These are phyloP conservation scores for Naganishia onofrii DNA, from an alignment of 768 basidiomycete genomes.

Conservation along the genomic window DNA sequence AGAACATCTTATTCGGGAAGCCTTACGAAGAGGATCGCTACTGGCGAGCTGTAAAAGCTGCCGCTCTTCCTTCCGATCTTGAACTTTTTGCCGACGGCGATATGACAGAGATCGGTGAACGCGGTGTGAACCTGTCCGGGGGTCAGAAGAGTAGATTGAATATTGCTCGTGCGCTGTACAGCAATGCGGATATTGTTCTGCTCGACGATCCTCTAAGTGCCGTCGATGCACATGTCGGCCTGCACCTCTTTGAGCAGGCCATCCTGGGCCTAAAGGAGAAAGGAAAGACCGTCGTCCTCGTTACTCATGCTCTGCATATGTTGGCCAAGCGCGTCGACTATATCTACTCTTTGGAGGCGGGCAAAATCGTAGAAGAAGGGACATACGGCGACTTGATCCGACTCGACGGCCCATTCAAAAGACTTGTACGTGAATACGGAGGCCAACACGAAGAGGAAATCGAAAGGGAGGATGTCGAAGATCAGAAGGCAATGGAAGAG, in stretches of 20 bases:
- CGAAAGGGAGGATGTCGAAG: conserved; percentile 53
- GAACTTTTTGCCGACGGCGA: conserved; percentile 69
- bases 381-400: conserved; percentile 60
- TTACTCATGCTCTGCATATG: conserved; percentile 63
- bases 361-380: conserved; percentile 57
- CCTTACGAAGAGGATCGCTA: conserved; percentile 65
- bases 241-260: conserved; percentile 66
- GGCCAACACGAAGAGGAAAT: conserved; percentile 51
- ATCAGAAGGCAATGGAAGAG: conserved; percentile 47
- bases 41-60: conserved; percentile 63
- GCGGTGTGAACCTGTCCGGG: conserved; percentile 52
- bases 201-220: conserved; percentile 43
- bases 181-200: conserved; percentile 42
- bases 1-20: conserved; percentile 68
- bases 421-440: conserved; percentile 64
- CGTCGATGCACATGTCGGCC: conserved; percentile 73
- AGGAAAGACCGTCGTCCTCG: conserved; percentile 61
- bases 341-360: conserved; percentile 57
- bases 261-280: conserved; percentile 58
- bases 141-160: conserved; percentile 67
- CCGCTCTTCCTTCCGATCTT: conserved; percentile 65
- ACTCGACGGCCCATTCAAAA: conserved; percentile 60
- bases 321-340: conserved; percentile 57
- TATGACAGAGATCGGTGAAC: conserved; percentile 62
- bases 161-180: conserved; percentile 69